Percentiles rank a stretch among this genome's conserved stretches.
phyloP scores from a whole-genome alignment of 179 eudicot species.

The Vitellaria paradoxa region DNA sequence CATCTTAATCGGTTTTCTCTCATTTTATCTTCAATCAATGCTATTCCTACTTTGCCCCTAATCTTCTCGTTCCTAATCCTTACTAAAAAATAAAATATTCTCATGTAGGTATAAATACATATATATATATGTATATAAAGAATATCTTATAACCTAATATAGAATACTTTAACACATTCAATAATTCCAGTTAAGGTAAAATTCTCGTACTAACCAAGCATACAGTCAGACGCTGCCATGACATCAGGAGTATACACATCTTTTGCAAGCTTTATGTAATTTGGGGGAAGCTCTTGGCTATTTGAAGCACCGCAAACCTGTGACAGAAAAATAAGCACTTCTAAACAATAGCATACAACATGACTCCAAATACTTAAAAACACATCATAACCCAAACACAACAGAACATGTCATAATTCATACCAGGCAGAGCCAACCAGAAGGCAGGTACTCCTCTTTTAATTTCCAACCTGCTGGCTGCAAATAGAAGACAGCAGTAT shows the following conservation, averaged over 20 bases:
- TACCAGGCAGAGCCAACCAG: conserved; percentile 97
- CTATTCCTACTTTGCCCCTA: no score
- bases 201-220: conserved; percentile 75
- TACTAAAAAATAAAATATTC: no score
- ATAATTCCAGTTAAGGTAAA: background rate
- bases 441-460: conserved; percentile 76
- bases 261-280: conserved; percentile 74
- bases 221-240: conserved; percentile 98
- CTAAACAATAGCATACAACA: background rate
- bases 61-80: no score
- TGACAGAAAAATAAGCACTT: conserved; percentile 4
- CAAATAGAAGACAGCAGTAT: conserved; percentile 21
- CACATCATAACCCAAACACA: background rate
- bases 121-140: no score
- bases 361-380: background rate
- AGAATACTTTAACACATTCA: no score
- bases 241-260: conserved; percentile 93
- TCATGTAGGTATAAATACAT: no score
- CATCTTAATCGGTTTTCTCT: no score
- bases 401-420: background rate
- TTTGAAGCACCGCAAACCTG: conserved; percentile 98
- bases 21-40: no score
- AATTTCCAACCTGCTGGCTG: conserved; percentile 97
- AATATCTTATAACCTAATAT: no score
- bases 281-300: conserved; percentile 70